phyloP scores from a whole-genome alignment of 1,139 yeast species.

The Debaryomyces sp. region DNA sequence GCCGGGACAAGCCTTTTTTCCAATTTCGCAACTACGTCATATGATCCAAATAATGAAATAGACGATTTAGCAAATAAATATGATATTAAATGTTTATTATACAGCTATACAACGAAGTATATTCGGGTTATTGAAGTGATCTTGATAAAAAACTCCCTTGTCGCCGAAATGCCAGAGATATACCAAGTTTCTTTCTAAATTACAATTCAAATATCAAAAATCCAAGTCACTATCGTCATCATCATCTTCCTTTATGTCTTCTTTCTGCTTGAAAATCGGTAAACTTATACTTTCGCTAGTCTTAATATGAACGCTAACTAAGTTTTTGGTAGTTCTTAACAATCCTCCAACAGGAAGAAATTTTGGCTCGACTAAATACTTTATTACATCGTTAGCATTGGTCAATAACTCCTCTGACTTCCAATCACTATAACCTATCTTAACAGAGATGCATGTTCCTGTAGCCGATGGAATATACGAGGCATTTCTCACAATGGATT shows the following conservation, averaged over 20 bases:
- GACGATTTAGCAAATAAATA: not conserved
- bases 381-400: conserved; percentile 59
- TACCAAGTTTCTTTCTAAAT: not conserved
- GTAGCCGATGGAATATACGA: conserved; percentile 60
- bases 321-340: conserved; percentile 40
- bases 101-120: not conserved
- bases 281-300: conserved; percentile 67
- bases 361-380: conserved; percentile 50
- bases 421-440: conserved; percentile 57
- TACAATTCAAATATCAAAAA: conserved; percentile 17
- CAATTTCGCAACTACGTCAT: conserved; percentile 2
- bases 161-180: not conserved
- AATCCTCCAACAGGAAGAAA: conserved; percentile 63
- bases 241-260: conserved; percentile 18
- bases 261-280: conserved; percentile 31
- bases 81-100: not conserved
- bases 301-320: conserved; percentile 59
- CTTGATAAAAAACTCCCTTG: not conserved
- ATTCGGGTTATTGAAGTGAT: not conserved
- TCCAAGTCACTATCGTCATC: conserved; percentile 35
- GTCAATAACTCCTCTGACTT: conserved; percentile 43
- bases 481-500: conserved; percentile 62
- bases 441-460: conserved; percentile 52
- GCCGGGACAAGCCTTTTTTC: not conserved
- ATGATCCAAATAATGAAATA: not conserved